A percentile compares a stretch with the other conserved stretches of the same genome.
Evolutionary conservation across 176 grass and related monocot genomes (phyloP).

Genomic region (Carex myosuroides): DNA sequence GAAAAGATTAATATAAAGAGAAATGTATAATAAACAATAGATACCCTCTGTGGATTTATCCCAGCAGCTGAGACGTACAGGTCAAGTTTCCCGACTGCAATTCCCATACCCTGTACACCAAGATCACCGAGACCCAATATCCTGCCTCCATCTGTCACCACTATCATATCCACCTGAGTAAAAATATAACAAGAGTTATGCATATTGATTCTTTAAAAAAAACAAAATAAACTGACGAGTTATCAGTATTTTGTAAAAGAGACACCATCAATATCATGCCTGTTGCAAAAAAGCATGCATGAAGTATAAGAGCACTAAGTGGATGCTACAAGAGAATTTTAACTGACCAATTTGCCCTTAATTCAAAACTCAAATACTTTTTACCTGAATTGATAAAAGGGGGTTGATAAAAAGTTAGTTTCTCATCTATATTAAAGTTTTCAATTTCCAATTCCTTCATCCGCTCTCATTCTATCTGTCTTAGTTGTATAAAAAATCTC

Average conservation of each 20-base stretch:
- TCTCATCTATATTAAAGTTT: not conserved
- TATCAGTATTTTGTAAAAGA: not conserved
- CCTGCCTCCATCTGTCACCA: conserved; percentile 98
- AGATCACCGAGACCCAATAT: conserved; percentile 99
- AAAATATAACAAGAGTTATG: conserved; percentile 5
- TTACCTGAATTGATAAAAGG: not conserved
- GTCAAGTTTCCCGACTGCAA: conserved; percentile 89
- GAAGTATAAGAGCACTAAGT: not conserved
- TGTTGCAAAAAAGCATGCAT: not conserved
- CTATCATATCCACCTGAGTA: conserved; percentile 93
- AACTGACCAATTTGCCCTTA: not conserved
- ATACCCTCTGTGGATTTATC: conserved; percentile 98
- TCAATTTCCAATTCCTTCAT: not conserved
- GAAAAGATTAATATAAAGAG: not conserved
- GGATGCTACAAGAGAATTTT: not conserved
- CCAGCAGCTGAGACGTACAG: conserved; percentile 96
- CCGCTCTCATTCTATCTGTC: not conserved
- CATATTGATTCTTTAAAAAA: conserved; percentile 7
- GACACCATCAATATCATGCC: not conserved
- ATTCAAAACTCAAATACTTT: not conserved
- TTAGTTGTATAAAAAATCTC: not conserved
- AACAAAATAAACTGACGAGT: not conserved
- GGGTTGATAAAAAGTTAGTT: not conserved
- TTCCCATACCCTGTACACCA: conserved; percentile 96
- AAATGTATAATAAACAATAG: not conserved